phyloP scores from a whole-genome alignment of 1,139 yeast species.

The Yamadazyma membranifaciens region DNA sequence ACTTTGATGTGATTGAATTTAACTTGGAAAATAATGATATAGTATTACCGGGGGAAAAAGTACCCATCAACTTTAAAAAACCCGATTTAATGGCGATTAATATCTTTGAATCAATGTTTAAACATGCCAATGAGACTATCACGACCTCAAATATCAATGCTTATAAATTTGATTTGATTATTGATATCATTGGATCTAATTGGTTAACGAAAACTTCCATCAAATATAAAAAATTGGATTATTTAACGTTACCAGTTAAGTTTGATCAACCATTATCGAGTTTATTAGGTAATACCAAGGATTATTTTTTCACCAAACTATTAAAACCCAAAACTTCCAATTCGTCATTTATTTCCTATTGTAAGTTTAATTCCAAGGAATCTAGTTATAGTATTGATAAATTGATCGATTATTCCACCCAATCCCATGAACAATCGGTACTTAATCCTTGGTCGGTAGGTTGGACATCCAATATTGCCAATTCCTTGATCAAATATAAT shows the following conservation, averaged over 20 bases:
- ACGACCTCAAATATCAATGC: constrained; percentile 21
- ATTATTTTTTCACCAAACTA: constrained; percentile 34
- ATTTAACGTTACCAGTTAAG: constrained; percentile 31
- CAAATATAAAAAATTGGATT: constrained; percentile 29
- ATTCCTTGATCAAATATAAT: constrained; percentile 32
- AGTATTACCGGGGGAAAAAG: constrained; percentile 35
- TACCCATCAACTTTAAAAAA: constrained; percentile 38
- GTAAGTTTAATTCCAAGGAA: constrained; percentile 28
- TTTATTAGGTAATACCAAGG: constrained; percentile 28
- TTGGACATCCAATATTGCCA: constrained; percentile 34
- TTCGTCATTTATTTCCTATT: constrained; percentile 37
- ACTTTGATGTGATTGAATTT: constrained; percentile 29
- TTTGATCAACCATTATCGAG: constrained; percentile 23
- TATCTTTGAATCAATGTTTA: constrained; percentile 35
- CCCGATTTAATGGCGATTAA: constrained; percentile 42
- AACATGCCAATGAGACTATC: constrained; percentile 20
- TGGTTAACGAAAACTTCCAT: constrained; percentile 33
- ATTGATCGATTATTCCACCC: constrained; percentile 22
- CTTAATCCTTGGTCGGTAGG: constrained; percentile 35
- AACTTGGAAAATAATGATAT: constrained; percentile 38
- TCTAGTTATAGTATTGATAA: constrained; percentile 39
- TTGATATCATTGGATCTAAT: constrained; percentile 43
- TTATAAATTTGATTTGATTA: constrained; percentile 36
- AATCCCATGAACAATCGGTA: constrained; percentile 15
- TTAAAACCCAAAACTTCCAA: constrained; percentile 37